A percentile compares a stretch with the other conserved stretches of the same genome.
phyloP scores from a whole-genome alignment of 805 yeast species.

The Lachancea sp. region DNA sequence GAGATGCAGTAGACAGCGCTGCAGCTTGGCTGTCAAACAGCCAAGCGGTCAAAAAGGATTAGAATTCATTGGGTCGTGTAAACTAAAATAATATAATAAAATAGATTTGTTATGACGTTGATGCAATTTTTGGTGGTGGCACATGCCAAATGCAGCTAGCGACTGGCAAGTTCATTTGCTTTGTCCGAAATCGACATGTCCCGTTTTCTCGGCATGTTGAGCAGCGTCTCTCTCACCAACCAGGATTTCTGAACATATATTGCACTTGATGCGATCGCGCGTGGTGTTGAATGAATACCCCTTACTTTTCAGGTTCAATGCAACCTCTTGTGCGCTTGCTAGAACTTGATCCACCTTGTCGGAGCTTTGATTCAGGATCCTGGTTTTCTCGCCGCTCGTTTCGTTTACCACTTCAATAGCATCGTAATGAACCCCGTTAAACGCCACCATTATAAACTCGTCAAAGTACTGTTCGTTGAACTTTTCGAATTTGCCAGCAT shows the following conservation, averaged over 20 bases:
- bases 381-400: slow-evolving; percentile 15
- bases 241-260: slow-evolving; percentile 44
- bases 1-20: slow-evolving; percentile 12
- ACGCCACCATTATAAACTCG: slow-evolving; percentile 48
- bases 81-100: background rate
- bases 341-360: slow-evolving; percentile 32
- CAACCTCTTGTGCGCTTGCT: slow-evolving; percentile 36
- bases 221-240: slow-evolving; percentile 61
- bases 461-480: slow-evolving; percentile 42
- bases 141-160: too few species aligned
- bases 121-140: too few species aligned
- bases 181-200: slow-evolving; percentile 61
- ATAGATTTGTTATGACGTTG: background rate
- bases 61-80: slow-evolving; percentile 1
- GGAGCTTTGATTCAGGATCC: slow-evolving; percentile 38
- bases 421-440: slow-evolving; percentile 73
- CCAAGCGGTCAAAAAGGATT: background rate
- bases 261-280: slow-evolving; percentile 51
- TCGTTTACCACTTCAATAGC: slow-evolving; percentile 41
- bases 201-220: slow-evolving; percentile 55
- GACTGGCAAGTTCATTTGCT: too few species aligned
- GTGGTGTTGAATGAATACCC: slow-evolving; percentile 64
- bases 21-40: slow-evolving; percentile 1
- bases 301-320: slow-evolving; percentile 39
- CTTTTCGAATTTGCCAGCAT: slow-evolving; percentile 48